Evolutionary conservation across 192 early-diverging fungal species (phyloP).

Genomic region (Entrophospora sp.): DNA sequence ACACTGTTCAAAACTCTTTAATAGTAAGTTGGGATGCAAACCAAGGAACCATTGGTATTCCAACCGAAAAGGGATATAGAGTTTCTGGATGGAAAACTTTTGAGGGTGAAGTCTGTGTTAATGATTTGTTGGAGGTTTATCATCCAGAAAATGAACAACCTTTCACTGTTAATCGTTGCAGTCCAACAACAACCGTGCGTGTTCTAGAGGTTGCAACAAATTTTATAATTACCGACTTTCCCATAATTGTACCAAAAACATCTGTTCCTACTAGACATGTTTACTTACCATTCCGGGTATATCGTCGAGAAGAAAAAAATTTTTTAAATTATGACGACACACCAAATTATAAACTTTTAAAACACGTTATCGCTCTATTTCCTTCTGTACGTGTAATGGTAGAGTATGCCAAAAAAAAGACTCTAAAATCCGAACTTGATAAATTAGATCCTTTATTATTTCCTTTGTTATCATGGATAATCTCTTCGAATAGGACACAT

Average conservation of each 20-base stretch:
- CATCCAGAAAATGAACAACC: slow-evolving; percentile 7
- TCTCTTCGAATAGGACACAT: slow-evolving; percentile 33
- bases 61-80: slow-evolving; percentile 1
- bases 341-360: slow-evolving; percentile 19
- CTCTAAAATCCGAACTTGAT: slow-evolving; percentile 25
- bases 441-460: slow-evolving; percentile 32
- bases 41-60: neutral
- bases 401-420: slow-evolving; percentile 15
- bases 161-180: slow-evolving; percentile 13
- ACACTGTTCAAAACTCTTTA: slow-evolving; percentile 7
- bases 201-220: slow-evolving; percentile 15
- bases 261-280: slow-evolving; percentile 8
- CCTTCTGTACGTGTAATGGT: slow-evolving; percentile 18
- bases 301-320: slow-evolving; percentile 14
- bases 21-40: slow-evolving; percentile 3
- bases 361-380: neutral
- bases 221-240: slow-evolving; percentile 17
- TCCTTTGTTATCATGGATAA: slow-evolving; percentile 40
- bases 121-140: slow-evolving; percentile 17
- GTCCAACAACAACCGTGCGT: neutral
- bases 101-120: slow-evolving; percentile 1
- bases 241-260: neutral
- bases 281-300: slow-evolving; percentile 16
- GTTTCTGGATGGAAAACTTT: slow-evolving; percentile 17
- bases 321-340: neutral